Base-by-base conservation (phyloP, 1,139 yeast species). In the Kurtzmaniella quercitrusa region DNA sequence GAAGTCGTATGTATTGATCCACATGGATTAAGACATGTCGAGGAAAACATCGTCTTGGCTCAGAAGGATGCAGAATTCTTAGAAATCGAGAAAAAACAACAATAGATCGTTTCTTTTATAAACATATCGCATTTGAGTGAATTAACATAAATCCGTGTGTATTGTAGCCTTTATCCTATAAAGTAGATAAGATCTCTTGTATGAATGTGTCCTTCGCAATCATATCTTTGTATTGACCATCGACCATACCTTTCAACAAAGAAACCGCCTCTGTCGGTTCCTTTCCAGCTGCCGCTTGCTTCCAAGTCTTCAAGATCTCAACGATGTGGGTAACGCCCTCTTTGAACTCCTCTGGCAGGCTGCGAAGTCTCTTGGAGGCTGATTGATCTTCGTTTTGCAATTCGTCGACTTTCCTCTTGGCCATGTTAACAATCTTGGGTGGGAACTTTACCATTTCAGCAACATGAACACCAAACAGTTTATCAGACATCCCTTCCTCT, bases 361-460 rank as follows among this genome's bases (percentile, higher is more conserved):
- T 76, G 49, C 78, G 78, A 3, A 78, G 67, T 49, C 69, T 73
- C 54, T 80, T 81, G 46, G 57, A 66, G 42, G 63, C 62, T n/a
- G 60, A 54, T 42, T 60, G 62, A 44, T 43, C 57, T 35, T 53
- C 60, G 23, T 68, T 74, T 56, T 89, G 97, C 44, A 93, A 71
- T 57, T 93, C 98, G 5, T 77, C 71, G 0, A 97, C 96, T 60
- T 91, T 91, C 48, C 98, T 78, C 57, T 93, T 93, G 3, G 98
- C 96, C 98, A 93, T 93, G 44, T 80, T 77, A 41, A 93, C 80
- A 39, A 93, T 93, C 60, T 91, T 91, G 22, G 71, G 68, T 1
- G 98, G 98, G 60, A 93, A 93, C 51, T 87, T 84, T 30, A 93
- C 98, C 38, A 91, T 80, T 62, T 93, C 98, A 0, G 98, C 98